Conservation (phyloP, 306 rosid species). For the Cicer pinnatifidum region DNA sequence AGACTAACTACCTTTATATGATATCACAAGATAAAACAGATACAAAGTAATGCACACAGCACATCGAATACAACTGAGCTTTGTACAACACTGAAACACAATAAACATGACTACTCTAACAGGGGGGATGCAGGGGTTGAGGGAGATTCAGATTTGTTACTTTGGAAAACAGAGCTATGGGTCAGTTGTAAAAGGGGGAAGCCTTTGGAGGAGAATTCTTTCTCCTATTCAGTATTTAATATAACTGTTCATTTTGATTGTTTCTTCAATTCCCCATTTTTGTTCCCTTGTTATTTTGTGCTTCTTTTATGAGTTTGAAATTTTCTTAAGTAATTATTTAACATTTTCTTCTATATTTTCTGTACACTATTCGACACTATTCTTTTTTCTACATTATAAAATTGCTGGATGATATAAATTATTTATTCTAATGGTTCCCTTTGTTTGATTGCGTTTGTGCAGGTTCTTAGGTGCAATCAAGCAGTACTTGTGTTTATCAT, state of each 20-base stretch:
- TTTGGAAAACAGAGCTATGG: slow-evolving; percentile 15
- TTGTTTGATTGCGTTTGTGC: slow-evolving; percentile 62
- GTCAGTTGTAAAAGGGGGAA: slow-evolving; percentile 1
- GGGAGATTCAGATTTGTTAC: background rate
- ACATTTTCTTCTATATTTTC: slow-evolving; percentile 16
- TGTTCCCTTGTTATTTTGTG: background rate
- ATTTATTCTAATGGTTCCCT: slow-evolving; percentile 40
- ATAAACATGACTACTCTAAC: background rate
- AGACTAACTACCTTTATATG: background rate
- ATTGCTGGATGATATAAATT: slow-evolving; percentile 30
- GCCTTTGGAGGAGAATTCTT: background rate
- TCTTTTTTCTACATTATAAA: slow-evolving; percentile 22
- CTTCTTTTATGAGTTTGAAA: slow-evolving; percentile 3
- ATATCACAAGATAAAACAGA: background rate
- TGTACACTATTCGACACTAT: background rate
- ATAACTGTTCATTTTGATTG: background rate
- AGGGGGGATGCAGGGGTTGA: background rate
- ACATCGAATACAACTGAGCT: background rate
- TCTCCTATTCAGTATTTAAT: slow-evolving; percentile 4
- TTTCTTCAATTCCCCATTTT: slow-evolving; percentile 7
- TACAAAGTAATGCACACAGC: background rate
- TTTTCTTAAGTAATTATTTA: slow-evolving; percentile 15
- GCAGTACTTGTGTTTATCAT: slow-evolving; percentile 94
- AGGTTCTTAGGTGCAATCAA: slow-evolving; percentile 99
- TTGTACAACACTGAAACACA: background rate